phyloP scores from a whole-genome alignment of 108 stramenopile species.

The Poteriospumella lacustris region DNA sequence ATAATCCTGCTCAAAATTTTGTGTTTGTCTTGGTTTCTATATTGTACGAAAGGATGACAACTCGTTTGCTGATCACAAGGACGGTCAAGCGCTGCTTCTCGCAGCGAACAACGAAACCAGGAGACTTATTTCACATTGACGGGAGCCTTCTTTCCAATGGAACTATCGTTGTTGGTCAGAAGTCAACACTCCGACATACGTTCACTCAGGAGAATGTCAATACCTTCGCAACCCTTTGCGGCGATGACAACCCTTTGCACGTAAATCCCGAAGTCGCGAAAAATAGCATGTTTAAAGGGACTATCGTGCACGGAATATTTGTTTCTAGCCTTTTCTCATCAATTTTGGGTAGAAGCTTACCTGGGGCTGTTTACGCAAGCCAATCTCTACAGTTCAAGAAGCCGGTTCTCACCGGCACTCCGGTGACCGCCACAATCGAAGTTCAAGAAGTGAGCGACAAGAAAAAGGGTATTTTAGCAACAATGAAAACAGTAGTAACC shows the following conservation, averaged over 20 bases:
- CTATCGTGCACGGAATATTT: slow-evolving; percentile 28
- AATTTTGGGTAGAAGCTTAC: slow-evolving; percentile 8
- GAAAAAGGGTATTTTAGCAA: not conserved
- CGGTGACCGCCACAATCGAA: not conserved
- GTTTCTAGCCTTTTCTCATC: slow-evolving; percentile 15
- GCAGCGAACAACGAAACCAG: not conserved
- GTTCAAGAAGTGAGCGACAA: not conserved
- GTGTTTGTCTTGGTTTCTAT: too few relatives aligned
- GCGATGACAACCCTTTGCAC: slow-evolving; percentile 27
- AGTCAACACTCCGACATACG: not conserved
- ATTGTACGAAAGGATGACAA: too few relatives aligned
- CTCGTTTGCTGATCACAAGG: too few relatives aligned
- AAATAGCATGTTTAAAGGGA: not conserved
- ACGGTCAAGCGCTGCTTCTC: not conserved
- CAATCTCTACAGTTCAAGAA: slow-evolving; percentile 1
- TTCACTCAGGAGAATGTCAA: slow-evolving; percentile 5
- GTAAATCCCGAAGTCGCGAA: not conserved
- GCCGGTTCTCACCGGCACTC: not conserved
- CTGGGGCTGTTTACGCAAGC: slow-evolving; percentile 12
- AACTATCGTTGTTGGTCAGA: not conserved
- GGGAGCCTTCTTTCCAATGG: not conserved
- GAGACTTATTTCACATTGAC: too few relatives aligned
- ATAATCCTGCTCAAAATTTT: too few relatives aligned
- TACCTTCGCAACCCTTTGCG: not conserved
- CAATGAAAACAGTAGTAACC: not conserved